phyloP scores from a whole-genome alignment of 176 grass and related monocot species.

The Oryza nivara region DNA sequence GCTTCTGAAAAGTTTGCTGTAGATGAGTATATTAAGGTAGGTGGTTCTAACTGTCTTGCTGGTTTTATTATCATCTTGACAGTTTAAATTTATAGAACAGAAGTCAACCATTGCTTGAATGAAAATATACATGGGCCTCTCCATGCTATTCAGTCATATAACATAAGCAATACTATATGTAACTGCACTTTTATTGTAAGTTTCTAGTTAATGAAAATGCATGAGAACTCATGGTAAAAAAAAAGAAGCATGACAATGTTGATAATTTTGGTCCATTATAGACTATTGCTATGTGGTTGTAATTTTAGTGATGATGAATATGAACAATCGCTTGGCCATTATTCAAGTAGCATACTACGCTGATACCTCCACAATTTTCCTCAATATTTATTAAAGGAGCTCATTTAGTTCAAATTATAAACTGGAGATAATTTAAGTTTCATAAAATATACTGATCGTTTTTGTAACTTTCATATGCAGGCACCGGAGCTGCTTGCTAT shows the following conservation, averaged over 20 bases:
- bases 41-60: conserved; percentile 19
- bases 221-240: too few relatives aligned
- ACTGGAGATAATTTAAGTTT: neutral
- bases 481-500: conserved; percentile 78
- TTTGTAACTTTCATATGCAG: conserved; percentile 59
- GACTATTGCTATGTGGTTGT: neutral
- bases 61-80: conserved; percentile 23
- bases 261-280: conserved; percentile 1
- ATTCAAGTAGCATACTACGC: neutral
- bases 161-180: neutral
- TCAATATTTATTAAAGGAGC: neutral
- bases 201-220: neutral
- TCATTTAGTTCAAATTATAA: conserved; percentile 31
- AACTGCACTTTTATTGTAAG: neutral
- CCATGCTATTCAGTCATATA: conserved; percentile 19
- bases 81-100: conserved; percentile 25
- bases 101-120: conserved; percentile 9
- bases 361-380: conserved; percentile 11
- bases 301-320: neutral
- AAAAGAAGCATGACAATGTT: neutral
- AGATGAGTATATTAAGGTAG: conserved; percentile 83
- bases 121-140: neutral
- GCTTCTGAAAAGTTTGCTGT: conserved; percentile 68
- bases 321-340: neutral
- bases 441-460: conserved; percentile 5